Base-by-base conservation (phyloP, 1,139 yeast species). In the Wickerhamiella infanticola region DNA sequence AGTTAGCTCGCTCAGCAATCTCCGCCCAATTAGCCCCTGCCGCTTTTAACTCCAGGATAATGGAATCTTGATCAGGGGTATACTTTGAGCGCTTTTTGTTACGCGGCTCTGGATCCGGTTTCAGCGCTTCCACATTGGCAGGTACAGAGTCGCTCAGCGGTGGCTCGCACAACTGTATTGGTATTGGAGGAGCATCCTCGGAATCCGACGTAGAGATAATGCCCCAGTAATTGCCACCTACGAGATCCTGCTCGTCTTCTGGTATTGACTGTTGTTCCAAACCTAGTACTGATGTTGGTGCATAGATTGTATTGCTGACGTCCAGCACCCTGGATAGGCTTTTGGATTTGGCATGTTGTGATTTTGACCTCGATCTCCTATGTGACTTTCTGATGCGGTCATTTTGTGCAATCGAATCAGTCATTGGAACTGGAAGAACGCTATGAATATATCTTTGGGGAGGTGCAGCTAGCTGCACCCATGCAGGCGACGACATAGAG, bases 11-110 rank as follows among this genome's bases (percentile, higher is more conserved):
- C 48, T 77, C 78, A 0, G 88, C 86, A 44, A 81, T 81, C 52
- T 80, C 85, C 5, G 74, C 77, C 93, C 93, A 81, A 3, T 75
- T 65, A 52, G 73, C 74, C 27, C 88, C 86, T 46, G 72, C 71
- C 47, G 69, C 69, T 59, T 81, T 81, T 57, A 81, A 60, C 37
- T 66, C 65, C 11, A 81, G 70, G 43, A 81, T 81, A 62, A 77
- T 55, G 3, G 72, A 74, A 58, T 81, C 93, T 60, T 81, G 93
- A 48, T 75, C 78, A 50, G 71, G 67, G 25, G 82, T 68, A 59
- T 79, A 81, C 58, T 81, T 81, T 13, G 83, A 77, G 56, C 73
- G 74, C 45, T 84, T 66, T 54, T 73, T 74, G 9, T 74, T 68
- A 40, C 82, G 63, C 47, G 74, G 75, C 35, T 70, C 71, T 18